phyloP scores from a whole-genome alignment of 169 alveolate species.

The Cryptosporidium sp. region DNA sequence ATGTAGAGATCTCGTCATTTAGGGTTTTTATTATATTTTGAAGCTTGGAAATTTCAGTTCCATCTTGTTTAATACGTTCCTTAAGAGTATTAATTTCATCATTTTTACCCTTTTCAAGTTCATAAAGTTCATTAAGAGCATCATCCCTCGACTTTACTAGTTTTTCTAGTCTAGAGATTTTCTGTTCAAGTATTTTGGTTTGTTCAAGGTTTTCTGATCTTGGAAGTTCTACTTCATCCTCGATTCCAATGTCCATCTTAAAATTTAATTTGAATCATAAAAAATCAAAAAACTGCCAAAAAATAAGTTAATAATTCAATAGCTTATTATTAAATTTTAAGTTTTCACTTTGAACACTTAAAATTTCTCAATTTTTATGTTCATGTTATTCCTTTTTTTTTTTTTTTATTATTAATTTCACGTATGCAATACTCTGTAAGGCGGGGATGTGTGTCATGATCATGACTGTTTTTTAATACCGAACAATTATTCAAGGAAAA shows the following conservation, averaged over 20 bases:
- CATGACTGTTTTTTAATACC: neutral
- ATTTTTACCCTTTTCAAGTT: slow-evolving; percentile 40
- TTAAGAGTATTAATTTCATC: slow-evolving; percentile 51
- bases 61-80: slow-evolving; percentile 59
- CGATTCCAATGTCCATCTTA: slow-evolving; percentile 16
- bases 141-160: slow-evolving; percentile 73
- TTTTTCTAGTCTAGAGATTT: slow-evolving; percentile 43
- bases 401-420: neutral
- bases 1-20: slow-evolving; percentile 27
- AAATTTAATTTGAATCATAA: neutral
- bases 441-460: slow-evolving; percentile 70
- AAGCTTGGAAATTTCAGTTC: slow-evolving; percentile 19
- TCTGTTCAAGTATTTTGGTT: slow-evolving; percentile 47
- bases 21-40: slow-evolving; percentile 9
- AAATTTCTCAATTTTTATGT: neutral
- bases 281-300: neutral
- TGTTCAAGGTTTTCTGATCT: slow-evolving; percentile 26
- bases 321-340: neutral
- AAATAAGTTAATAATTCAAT: neutral
- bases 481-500: neutral
- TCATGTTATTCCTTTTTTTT: neutral
- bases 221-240: slow-evolving; percentile 33
- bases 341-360: neutral
- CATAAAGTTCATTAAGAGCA: slow-evolving; percentile 64
- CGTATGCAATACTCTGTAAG: slow-evolving; percentile 52